A percentile compares a stretch with the other conserved stretches of the same genome.
Conservation (phyloP, 768 basidiomycete genomes). For the Harrya chromipes region DNA sequence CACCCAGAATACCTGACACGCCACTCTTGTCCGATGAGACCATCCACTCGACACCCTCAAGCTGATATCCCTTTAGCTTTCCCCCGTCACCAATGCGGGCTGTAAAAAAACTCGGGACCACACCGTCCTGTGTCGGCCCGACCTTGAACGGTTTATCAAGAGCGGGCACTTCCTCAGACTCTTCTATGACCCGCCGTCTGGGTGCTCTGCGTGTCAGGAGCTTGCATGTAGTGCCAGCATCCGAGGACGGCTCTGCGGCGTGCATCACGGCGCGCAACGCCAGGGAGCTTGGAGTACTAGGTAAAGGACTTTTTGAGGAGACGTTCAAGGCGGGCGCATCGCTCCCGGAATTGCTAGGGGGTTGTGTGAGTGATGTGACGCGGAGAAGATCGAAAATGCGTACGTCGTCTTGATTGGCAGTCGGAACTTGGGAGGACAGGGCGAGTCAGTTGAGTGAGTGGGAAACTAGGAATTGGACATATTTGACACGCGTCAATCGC, state of each 20-base stretch:
- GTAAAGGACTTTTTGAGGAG: conserved; percentile 74
- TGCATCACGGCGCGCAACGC: conserved; percentile 33
- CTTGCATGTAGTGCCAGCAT: conserved; percentile 6
- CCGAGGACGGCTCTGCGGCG: conserved; percentile 8
- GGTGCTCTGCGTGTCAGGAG: conserved; percentile 10
- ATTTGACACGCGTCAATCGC: conserved; percentile 17
- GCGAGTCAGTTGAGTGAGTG: background rate
- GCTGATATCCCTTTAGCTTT: conserved; percentile 83
- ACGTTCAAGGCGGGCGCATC: conserved; percentile 55
- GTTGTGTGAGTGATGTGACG: background rate
- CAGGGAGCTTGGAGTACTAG: conserved; percentile 71
- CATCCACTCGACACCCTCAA: conserved; percentile 97
- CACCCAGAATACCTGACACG: conserved; percentile 75
- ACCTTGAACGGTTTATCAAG: conserved; percentile 13
- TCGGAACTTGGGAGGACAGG: conserved; percentile 12
- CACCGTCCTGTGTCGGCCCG: background rate
- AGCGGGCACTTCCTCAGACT: background rate
- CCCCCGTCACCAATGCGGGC: conserved; percentile 82
- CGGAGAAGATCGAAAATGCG: background rate
- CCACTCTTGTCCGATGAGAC: conserved; percentile 82
- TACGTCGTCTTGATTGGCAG: conserved; percentile 19
- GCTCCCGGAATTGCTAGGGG: conserved; percentile 47
- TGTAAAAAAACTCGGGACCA: conserved; percentile 57
- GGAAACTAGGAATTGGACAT: conserved; percentile 1
- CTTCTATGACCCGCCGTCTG: conserved; percentile 12